Base-by-base conservation (phyloP, 306 rosid genomes). In the Malus domestica region DNA sequence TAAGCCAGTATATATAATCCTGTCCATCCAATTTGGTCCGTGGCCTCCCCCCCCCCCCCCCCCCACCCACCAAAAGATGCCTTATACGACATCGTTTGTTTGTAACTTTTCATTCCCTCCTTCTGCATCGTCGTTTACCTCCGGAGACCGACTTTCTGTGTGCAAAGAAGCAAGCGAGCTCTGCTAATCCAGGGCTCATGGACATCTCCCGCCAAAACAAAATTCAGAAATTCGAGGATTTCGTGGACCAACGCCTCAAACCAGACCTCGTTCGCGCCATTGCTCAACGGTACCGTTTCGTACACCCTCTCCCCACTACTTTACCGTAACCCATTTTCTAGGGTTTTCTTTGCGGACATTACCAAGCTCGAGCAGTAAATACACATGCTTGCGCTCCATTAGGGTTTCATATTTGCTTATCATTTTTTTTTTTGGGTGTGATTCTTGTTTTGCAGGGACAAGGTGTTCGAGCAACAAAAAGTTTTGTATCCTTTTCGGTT, bases 391-490 rank as follows among this genome's bases (percentile, higher is more conserved):
- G 35, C 40, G 59, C 13, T 64, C 44, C 5, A 20, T 46, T 55
- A 67, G 18, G 63, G 67, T 30, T 74, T 74, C 68, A 38, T 61
- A 7, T 40, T 55, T 58, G 12, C 57, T 52, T 67, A 25, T 18
- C 68, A 18, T 5, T 55, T 6, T 52, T 38, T 33, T 15, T 15
- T 80, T 33, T 1, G 23, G 27, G 55, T 52, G 5, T 4, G 10
- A 6, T 30, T 74, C 46, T 75, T 80, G 44, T 64, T 72, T 78
- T 78, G 83, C 96, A 95, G 97, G 90, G 97, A 95, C 89, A 88
- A 88, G 81, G 93, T 95, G 77, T 92, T 95, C 80, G 99, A 92
- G 70, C 97, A 92, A 76, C 97, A 92, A 68, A 92, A 90, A 78
- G 73, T 67, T 76, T 89, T 95, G 97, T 92, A 95, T 95, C 93